Evolutionary conservation across 2,329 filamentous ascomycete species (phyloP), one percentile per base, ranked within the genome.

Genomic region (Chaetomium strumarium): DNA sequence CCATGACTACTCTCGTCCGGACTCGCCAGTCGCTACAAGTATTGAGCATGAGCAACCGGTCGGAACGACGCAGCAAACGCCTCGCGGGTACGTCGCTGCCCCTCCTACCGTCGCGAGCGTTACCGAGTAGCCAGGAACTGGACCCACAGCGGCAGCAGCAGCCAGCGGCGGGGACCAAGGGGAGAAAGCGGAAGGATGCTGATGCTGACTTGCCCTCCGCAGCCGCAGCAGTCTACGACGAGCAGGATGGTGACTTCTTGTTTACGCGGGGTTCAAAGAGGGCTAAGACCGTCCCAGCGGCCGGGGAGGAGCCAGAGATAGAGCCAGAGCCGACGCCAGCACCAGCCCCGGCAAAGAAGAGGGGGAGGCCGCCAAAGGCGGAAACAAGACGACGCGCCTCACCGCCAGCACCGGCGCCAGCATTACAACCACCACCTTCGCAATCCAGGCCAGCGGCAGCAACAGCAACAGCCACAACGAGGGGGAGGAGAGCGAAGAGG

Each of bases 241-340:
- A 91, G 67, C 80, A 86, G 63, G 84, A 88, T 72, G 87, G 86
- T 62, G 88, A 88, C 57, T 91, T 91, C 62, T 75, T 82, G 53
- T 91, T 90, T 66, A 82, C 84, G 58, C 80, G 86, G 60, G 83
- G 78, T 56, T 75, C 83, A 11, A 87, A 87, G 64, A 72, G 80
- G 63, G 75, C 76, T 55, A 89, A 85, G 70, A 77, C 79, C 40
- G 75, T 76, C 11, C 47, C 55, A 3, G 49, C 31, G 19, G 40
- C 49, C 5, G 49, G 52, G 34, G 50, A 58, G 14, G 45, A 70
- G 64, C 47, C 68, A 40, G 72, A 75, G 51, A 66, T 70, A 17
- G 69, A 72, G 43, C 70, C 72, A 10, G 67, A 68, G 24, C 65
- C 67, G n/a, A 59, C 62, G 44, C 62, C 52, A 67, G 57, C 69